Percentiles rank a stretch among this genome's conserved stretches.
phyloP scores from a whole-genome alignment of 2,329 filamentous ascomycete genomes.

The Alternaria novae-zelandiae region DNA sequence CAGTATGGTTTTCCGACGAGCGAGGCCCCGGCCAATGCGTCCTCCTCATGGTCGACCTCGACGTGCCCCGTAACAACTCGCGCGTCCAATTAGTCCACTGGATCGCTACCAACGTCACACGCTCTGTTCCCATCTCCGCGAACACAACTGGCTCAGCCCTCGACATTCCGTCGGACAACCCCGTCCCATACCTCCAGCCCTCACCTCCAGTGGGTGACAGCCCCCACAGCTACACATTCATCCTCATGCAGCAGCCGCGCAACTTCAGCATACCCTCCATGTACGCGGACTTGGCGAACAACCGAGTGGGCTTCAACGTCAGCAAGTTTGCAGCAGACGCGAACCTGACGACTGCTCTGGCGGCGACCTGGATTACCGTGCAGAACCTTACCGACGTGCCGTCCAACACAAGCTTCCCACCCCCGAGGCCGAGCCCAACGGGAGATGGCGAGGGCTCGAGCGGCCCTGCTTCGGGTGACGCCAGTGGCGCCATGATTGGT shows the following conservation, averaged over 20 bases:
- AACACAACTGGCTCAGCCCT: slow-evolving; percentile 16
- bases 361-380: slow-evolving; percentile 50
- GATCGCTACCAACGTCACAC: slow-evolving; percentile 37
- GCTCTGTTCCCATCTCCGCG: slow-evolving; percentile 2
- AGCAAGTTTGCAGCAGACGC: slow-evolving; percentile 43
- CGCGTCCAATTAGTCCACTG: slow-evolving; percentile 43
- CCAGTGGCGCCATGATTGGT: slow-evolving; percentile 10
- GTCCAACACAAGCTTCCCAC: slow-evolving; percentile 24
- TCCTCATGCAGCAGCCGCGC: slow-evolving; percentile 36
- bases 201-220: slow-evolving; percentile 38
- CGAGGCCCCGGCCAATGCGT: slow-evolving; percentile 20
- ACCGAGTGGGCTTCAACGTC: slow-evolving; percentile 45
- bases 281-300: slow-evolving; percentile 33
- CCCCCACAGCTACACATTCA: slow-evolving; percentile 38
- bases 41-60: slow-evolving; percentile 41
- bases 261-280: slow-evolving; percentile 35
- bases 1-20: slow-evolving; percentile 19
- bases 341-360: slow-evolving; percentile 36
- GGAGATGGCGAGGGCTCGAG: not conserved
- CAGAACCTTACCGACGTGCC: slow-evolving; percentile 35
- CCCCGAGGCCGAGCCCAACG: slow-evolving; percentile 24
- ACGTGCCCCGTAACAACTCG: slow-evolving; percentile 41
- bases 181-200: slow-evolving; percentile 35
- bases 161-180: slow-evolving; percentile 15
- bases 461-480: slow-evolving; percentile 11